Conservation (phyloP, 2,329 filamentous ascomycete species). For the Xylaria sp. region DNA sequence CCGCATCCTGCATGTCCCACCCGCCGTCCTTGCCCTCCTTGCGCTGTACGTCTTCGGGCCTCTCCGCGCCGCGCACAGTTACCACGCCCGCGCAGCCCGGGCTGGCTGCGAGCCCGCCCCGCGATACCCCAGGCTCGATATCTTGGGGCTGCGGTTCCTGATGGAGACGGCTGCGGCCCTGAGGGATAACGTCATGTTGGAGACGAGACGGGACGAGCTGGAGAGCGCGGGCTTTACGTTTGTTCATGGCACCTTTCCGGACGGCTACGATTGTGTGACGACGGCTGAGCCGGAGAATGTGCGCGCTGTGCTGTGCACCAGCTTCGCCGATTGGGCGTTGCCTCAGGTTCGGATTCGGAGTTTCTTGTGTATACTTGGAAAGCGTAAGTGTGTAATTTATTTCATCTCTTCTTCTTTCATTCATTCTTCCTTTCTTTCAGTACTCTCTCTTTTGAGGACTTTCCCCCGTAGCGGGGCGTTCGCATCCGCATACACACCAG, state of each 20-base stretch:
- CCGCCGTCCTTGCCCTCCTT: constrained; percentile 20
- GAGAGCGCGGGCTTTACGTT: constrained; percentile 33
- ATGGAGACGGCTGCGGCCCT: constrained; percentile 27
- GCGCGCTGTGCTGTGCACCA: constrained; percentile 57
- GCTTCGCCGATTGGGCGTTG: constrained; percentile 56
- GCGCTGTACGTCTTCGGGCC: constrained; percentile 25
- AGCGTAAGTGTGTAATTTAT: constrained; percentile 33
- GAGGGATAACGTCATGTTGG: constrained; percentile 30
- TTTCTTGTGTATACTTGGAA: constrained; percentile 53
- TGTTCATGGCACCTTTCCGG: constrained; percentile 34
- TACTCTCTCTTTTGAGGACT: not conserved
- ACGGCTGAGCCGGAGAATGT: constrained; percentile 51
- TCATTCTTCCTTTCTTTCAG: not conserved
- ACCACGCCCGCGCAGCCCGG: constrained; percentile 27
- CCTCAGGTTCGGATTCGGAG: constrained; percentile 45
- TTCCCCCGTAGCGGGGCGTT: no score
- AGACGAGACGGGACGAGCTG: constrained; percentile 20
- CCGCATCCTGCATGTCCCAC: not conserved
- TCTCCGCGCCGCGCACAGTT: constrained; percentile 28
- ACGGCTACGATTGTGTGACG: constrained; percentile 18
- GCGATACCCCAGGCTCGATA: constrained; percentile 29
- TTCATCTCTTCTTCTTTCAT: not conserved
- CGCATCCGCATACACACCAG: no score
- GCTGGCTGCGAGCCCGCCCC: constrained; percentile 32
- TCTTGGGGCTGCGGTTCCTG: constrained; percentile 35